Conservation (phyloP, 2,329 filamentous ascomycete species). For the Cladosporium austrohemisphaericum region DNA sequence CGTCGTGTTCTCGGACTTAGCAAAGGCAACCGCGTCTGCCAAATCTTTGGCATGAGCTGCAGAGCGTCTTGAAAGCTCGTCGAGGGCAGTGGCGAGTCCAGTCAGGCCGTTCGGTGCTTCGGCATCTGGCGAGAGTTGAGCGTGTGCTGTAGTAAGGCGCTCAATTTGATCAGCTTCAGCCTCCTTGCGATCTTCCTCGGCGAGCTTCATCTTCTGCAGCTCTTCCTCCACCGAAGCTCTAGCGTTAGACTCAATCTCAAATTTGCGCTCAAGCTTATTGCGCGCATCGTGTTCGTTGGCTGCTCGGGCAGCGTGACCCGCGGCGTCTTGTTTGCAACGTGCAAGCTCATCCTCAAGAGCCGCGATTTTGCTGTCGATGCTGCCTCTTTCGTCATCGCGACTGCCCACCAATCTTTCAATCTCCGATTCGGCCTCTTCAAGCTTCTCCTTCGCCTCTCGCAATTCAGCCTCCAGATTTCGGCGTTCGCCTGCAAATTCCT, state of each 20-base stretch:
- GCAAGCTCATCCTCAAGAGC: slow-evolving; percentile 69
- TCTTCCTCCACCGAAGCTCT: slow-evolving; percentile 32
- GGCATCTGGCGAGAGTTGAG: slow-evolving; percentile 35
- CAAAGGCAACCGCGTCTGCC: slow-evolving; percentile 44
- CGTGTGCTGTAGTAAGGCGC: slow-evolving; percentile 35
- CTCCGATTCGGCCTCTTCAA: slow-evolving; percentile 90
- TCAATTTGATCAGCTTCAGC: slow-evolving; percentile 31
- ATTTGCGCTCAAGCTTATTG: slow-evolving; percentile 54
- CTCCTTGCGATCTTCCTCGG: slow-evolving; percentile 55
- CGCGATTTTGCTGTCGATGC: slow-evolving; percentile 64
- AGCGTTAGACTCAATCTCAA: slow-evolving; percentile 32
- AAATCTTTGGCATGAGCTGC: slow-evolving; percentile 44
- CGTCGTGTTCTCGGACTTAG: slow-evolving; percentile 45
- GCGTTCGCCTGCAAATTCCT: slow-evolving; percentile 81
- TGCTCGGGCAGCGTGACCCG: slow-evolving; percentile 62
- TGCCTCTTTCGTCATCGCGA: slow-evolving; percentile 73
- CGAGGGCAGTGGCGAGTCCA: slow-evolving; percentile 40
- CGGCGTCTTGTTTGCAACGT: slow-evolving; percentile 48
- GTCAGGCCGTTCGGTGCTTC: slow-evolving; percentile 36
- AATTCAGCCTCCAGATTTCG: slow-evolving; percentile 79
- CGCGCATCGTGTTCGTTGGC: slow-evolving; percentile 59
- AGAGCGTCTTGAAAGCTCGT: slow-evolving; percentile 42
- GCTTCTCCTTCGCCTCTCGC: slow-evolving; percentile 66
- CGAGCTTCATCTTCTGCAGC: slow-evolving; percentile 52
- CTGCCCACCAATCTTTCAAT: slow-evolving; percentile 80